Base-by-base conservation (phyloP, 208 protist genomes). In the Acanthamoeba castellanii region DNA sequence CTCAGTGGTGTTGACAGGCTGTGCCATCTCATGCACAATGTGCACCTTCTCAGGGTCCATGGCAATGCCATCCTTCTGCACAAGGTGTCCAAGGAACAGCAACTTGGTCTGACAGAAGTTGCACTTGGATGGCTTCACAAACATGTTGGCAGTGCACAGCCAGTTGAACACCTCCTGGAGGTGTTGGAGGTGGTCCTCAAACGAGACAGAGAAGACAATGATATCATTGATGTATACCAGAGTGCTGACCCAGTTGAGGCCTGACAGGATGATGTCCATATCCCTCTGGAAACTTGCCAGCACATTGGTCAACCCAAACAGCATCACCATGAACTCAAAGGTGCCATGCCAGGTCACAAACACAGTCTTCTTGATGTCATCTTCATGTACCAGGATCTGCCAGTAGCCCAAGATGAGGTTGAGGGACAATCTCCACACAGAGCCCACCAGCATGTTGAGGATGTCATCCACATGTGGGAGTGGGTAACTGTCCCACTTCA, bases 181-280 rank as follows among this genome's bases (percentile, higher is more conserved):
- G 27, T 87, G 32, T 32, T 92, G 50, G 22, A 95, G 61, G 55
- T 95, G 94, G 25, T 68, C 2, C 0, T 95, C 11, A 27, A 95
- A 72, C 11, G 61, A 55, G n/a, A 5, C 1, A 20, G n/a, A 93
- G 59, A 92, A 94, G 3, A 95, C 59, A 50, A 95, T 55, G 6
- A 95, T 55, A 34, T 95, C 37, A 37, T 95, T 89, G 22, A 95
- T 90, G 9, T 95, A 95, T 0, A 90, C 84, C 9, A 90, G 47
- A 7, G 7, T 32, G 22, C 32, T 42, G 6, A 42, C 27, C 84
- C 47, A 95, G 6, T 25, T 66, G 30, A 95, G 30, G 1, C 94
- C 30, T 13, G 45, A 22, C 13, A 95, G 27, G 1, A 95, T 5
- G 0, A 76, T 52, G 4, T 85, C 94, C 94, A 95, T 95, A 9